Percentiles rank a stretch among this genome's conserved stretches.
Evolutionary conservation across 495 filamentous ascomycete genomes (phyloP).

Genomic region (Recurvomyces mirabilis): DNA sequence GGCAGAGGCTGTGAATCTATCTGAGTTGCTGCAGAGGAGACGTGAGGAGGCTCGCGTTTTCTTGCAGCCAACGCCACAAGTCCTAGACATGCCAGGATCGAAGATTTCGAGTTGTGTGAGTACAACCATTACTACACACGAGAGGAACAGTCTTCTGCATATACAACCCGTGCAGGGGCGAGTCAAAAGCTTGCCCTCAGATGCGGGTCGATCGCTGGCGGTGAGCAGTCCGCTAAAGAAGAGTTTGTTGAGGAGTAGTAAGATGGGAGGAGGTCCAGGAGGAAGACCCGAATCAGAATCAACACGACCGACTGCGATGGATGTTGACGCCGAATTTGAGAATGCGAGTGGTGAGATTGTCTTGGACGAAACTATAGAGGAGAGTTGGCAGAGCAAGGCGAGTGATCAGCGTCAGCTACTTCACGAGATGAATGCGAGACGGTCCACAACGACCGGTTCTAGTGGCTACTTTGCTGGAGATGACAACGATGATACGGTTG

Average conservation of each 20-base stretch:
- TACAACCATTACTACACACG: no score
- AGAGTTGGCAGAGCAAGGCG: conserved; percentile 17
- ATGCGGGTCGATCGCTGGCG: no score
- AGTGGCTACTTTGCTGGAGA: no score
- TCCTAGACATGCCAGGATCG: no score
- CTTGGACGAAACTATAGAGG: neutral
- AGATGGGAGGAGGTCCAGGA: conserved; percentile 1
- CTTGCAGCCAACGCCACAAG: no score
- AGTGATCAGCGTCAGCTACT: conserved; percentile 20
- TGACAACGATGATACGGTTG: neutral
- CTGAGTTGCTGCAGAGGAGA: conserved; percentile 13
- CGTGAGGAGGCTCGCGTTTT: no score
- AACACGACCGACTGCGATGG: neutral
- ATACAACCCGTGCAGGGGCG: no score
- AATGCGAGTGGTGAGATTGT: no score
- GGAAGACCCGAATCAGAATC: neutral
- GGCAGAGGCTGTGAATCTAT: conserved; percentile 13
- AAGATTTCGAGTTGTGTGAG: no score
- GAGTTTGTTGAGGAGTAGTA: conserved; percentile 15
- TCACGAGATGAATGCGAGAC: neutral
- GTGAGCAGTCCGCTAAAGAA: conserved; percentile 14
- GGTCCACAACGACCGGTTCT: neutral
- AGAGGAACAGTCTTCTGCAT: conserved; percentile 5
- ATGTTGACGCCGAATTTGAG: no score
- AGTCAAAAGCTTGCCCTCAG: no score